A percentile compares a stretch with the other conserved stretches of the same genome.
Conservation (phyloP, 805 yeast genomes). For the Cyberlindnera japonica region DNA sequence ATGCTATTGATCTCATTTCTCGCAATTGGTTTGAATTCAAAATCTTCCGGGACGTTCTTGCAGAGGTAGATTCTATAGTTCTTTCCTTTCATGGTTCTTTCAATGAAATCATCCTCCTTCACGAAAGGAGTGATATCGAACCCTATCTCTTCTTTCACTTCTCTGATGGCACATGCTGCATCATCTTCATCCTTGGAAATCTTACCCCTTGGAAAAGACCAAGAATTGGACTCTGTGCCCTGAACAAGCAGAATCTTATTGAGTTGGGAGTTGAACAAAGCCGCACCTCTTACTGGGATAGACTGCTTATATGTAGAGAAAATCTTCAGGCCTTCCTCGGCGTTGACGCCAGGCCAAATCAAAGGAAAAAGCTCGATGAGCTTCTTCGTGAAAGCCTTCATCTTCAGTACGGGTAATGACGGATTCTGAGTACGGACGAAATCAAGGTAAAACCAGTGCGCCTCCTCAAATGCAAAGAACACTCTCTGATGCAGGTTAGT, state of each 20-base stretch:
- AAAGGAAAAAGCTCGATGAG: constrained; percentile 68
- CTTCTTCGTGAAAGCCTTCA: constrained; percentile 69
- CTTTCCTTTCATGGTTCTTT: constrained; percentile 77
- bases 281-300: constrained; percentile 96
- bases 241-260: constrained; percentile 74
- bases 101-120: constrained; percentile 69
- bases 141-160: constrained; percentile 91
- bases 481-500: constrained; percentile 48
- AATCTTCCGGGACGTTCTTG: constrained; percentile 72
- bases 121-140: constrained; percentile 71
- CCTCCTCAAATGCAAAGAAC: constrained; percentile 93
- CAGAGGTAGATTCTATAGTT: constrained; percentile 80
- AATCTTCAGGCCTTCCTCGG: constrained; percentile 68
- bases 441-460: constrained; percentile 96
- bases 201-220: constrained; percentile 98
- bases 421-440: constrained; percentile 72
- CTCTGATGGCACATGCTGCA: constrained; percentile 84
- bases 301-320: constrained; percentile 83
- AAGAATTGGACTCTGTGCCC: constrained; percentile 75
- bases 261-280: constrained; percentile 68
- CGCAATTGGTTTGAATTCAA: constrained; percentile 73
- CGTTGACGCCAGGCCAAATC: constrained; percentile 82
- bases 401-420: constrained; percentile 67
- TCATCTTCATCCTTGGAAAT: constrained; percentile 92
- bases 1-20: constrained; percentile 85